phyloP scores from a whole-genome alignment of 225 moss, liverwort and hornwort species.

The Polytrichum commune region DNA sequence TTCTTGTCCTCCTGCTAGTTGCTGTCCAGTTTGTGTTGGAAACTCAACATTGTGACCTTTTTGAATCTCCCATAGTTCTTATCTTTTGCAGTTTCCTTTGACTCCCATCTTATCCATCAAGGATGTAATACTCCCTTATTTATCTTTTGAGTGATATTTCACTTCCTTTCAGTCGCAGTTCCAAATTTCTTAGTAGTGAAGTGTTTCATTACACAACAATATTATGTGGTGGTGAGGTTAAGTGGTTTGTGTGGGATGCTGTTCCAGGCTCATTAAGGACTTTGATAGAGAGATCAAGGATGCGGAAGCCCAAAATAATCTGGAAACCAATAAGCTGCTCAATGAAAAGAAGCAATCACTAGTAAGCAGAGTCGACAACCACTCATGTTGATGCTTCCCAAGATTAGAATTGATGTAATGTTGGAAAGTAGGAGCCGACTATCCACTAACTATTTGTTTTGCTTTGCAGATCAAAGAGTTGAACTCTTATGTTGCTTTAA shows the following conservation, averaged over 20 bases:
- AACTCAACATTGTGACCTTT: too few relatives aligned
- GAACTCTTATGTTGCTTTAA: constrained; percentile 89
- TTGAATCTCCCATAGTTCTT: background rate
- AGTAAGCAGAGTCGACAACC: constrained; percentile 28
- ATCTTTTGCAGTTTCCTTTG: background rate
- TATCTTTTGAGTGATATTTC: too few relatives aligned
- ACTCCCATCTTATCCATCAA: background rate
- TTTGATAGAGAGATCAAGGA: constrained; percentile 96
- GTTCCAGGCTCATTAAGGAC: constrained; percentile 86
- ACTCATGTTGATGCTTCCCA: background rate
- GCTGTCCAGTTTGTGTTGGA: too few relatives aligned
- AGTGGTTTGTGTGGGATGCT: background rate
- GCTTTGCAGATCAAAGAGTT: constrained; percentile 72
- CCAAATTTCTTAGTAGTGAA: too few relatives aligned
- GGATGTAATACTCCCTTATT: too few relatives aligned
- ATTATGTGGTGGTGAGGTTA: constrained; percentile 1
- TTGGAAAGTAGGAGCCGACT: background rate
- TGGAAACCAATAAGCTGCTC: constrained; percentile 69
- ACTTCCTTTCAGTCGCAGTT: too few relatives aligned
- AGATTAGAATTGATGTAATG: background rate
- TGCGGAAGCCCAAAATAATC: constrained; percentile 54
- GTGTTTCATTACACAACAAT: background rate
- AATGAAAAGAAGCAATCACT: constrained; percentile 90
- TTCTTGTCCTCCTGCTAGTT: too few relatives aligned
- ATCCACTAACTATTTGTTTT: constrained; percentile 3